These are phyloP conservation scores for Fabrea salina DNA, from an alignment of 169 alveolate species.

Conservation along the genomic window DNA sequence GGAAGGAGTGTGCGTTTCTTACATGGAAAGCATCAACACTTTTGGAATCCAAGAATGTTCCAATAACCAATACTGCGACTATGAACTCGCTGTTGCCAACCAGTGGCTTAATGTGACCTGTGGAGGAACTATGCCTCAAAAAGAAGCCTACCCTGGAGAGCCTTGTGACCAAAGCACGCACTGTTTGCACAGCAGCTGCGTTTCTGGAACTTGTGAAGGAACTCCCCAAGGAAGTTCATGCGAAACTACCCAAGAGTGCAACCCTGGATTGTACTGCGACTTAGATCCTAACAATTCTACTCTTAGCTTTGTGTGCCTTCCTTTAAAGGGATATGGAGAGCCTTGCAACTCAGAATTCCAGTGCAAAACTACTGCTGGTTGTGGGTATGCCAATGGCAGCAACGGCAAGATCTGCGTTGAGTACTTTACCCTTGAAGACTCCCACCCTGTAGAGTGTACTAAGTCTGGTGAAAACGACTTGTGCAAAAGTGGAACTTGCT, in stretches of 20 bases:
- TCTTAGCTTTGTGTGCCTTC: not conserved
- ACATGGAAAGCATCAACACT: not conserved
- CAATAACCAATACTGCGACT: constrained; percentile 9
- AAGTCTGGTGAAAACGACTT: not conserved
- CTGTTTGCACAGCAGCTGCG: not conserved
- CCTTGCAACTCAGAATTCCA: not conserved
- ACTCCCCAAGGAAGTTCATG: not conserved
- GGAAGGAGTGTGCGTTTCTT: not conserved
- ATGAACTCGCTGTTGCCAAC: not conserved
- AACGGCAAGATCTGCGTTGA: no score
- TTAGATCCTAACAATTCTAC: not conserved
- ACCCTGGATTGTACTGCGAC: constrained; percentile 13
- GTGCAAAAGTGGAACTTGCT: constrained; percentile 24
- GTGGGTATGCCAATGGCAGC: no score
- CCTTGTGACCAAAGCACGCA: not conserved
- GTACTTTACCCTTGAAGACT: constrained; percentile 5
- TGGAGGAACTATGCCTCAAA: not conserved
- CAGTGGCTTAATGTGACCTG: constrained; percentile 21
- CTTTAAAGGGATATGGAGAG: constrained; percentile 8
- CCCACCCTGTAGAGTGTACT: constrained; percentile 20
- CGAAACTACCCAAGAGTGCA: not conserved
- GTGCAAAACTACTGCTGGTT: constrained; percentile 1
- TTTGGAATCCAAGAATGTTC: not conserved
- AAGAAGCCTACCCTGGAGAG: constrained; percentile 9
- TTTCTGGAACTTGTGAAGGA: constrained; percentile 14